phyloP scores from a whole-genome alignment of 1,284 basidiomycete species.

The Pisolithus thermaeus region DNA sequence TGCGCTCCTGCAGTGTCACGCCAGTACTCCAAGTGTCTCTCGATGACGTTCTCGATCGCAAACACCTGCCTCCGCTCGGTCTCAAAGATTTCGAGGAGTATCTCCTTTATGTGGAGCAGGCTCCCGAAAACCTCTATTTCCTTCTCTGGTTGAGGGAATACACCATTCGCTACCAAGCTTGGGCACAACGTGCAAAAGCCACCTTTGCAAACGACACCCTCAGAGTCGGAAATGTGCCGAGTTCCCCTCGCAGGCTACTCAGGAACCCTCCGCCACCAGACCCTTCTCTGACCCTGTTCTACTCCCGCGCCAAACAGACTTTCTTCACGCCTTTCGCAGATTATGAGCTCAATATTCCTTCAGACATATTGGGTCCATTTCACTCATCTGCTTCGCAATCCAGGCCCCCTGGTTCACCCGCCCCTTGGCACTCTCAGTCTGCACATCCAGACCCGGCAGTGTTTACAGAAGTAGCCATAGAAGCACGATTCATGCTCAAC shows the following conservation, averaged over 20 bases:
- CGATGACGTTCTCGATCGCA: conserved; percentile 63
- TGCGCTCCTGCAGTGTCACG: conserved; percentile 55
- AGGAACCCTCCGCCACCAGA: conserved; percentile 39
- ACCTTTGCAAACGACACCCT: conserved; percentile 30
- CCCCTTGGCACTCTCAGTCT: conserved; percentile 25
- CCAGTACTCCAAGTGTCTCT: conserved; percentile 56
- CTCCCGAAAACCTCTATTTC: conserved; percentile 71
- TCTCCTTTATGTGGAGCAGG: conserved; percentile 66
- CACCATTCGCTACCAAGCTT: conserved; percentile 51
- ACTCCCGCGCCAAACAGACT: conserved; percentile 68
- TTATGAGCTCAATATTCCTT: conserved; percentile 66
- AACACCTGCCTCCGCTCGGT: conserved; percentile 68
- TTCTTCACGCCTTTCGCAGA: conserved; percentile 64
- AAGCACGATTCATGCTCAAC: conserved; percentile 54
- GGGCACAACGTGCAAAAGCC: conserved; percentile 41
- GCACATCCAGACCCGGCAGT: conserved; percentile 57
- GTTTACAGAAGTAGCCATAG: conserved; percentile 52
- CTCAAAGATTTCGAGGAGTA: conserved; percentile 80
- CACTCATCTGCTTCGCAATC: conserved; percentile 35
- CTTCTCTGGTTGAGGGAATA: conserved; percentile 70
- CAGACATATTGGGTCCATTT: conserved; percentile 59
- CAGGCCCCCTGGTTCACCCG: conserved; percentile 9
- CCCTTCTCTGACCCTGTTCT: conserved; percentile 60
- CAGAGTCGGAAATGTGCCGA: conserved; percentile 8
- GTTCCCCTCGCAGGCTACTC: conserved; percentile 24